These are phyloP conservation scores for Brettanomyces nanus DNA, from an alignment of 805 yeast species.

Conservation along the genomic window DNA sequence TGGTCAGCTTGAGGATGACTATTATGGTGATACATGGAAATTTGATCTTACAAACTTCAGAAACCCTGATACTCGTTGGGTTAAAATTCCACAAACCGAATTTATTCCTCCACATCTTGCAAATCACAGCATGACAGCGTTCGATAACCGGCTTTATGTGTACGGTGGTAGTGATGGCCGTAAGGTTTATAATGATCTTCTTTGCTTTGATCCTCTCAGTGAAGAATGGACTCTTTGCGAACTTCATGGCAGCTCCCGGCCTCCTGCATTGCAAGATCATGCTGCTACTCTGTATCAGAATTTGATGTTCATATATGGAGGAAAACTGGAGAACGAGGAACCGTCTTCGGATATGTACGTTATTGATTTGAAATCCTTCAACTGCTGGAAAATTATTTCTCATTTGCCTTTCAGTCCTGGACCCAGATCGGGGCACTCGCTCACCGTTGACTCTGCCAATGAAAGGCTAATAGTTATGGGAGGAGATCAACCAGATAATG, in stretches of 20 bases:
- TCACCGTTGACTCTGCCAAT: constrained; percentile 59
- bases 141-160: constrained; percentile 68
- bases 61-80: constrained; percentile 81
- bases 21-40: constrained; percentile 74
- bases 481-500: constrained; percentile 72
- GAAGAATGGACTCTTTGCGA: constrained; percentile 65
- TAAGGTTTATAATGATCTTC: constrained; percentile 64
- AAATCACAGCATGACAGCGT: constrained; percentile 82
- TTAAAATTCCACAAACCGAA: constrained; percentile 43
- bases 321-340: constrained; percentile 67
- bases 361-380: constrained; percentile 62
- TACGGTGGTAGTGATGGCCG: constrained; percentile 84
- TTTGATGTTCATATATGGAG: constrained; percentile 80
- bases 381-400: constrained; percentile 52
- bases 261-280: constrained; percentile 89
- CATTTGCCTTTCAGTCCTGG: constrained; percentile 53
- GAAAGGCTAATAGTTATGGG: constrained; percentile 82
- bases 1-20: constrained; percentile 80
- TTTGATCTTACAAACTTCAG: constrained; percentile 85
- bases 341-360: constrained; percentile 61
- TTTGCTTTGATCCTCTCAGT: constrained; percentile 65
- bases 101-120: constrained; percentile 71
- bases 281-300: constrained; percentile 75
- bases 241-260: constrained; percentile 55
- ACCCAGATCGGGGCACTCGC: constrained; percentile 85